Evolutionary conservation across 768 basidiomycete species (phyloP).

Genomic region (Stropharia rugosoannulata): DNA sequence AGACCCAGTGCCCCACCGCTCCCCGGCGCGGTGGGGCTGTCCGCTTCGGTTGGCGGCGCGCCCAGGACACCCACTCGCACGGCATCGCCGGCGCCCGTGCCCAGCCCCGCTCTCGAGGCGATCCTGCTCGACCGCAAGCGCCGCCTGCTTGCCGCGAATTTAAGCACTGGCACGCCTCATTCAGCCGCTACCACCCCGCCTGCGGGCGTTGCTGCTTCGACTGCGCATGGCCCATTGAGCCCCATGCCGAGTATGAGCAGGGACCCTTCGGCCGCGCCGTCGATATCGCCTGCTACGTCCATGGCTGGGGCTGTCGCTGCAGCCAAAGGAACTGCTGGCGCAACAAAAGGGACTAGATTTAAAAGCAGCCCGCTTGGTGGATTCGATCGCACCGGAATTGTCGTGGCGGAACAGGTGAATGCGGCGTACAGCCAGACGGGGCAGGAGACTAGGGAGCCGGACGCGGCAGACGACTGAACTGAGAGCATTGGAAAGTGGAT

Average conservation of each 20-base stretch:
- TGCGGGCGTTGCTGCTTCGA: not conserved
- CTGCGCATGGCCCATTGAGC: not conserved
- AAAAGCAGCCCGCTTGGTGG: constrained; percentile 70
- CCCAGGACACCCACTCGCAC: constrained; percentile 21
- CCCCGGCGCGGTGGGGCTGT: not conserved
- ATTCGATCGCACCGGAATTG: constrained; percentile 38
- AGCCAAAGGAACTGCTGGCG: constrained; percentile 5
- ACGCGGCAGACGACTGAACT: too few species aligned
- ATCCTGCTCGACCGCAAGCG: constrained; percentile 67
- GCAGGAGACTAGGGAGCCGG: constrained; percentile 12
- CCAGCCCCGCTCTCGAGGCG: constrained; percentile 55
- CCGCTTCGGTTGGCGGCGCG: not conserved
- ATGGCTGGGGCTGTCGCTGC: not conserved
- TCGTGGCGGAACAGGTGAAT: constrained; percentile 51
- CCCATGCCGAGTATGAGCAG: not conserved
- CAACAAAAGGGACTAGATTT: constrained; percentile 56
- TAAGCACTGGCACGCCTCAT: constrained; percentile 10
- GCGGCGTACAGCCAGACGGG: constrained; percentile 25
- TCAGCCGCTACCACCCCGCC: not conserved
- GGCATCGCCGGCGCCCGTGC: constrained; percentile 45
- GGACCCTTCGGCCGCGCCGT: not conserved
- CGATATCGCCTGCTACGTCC: not conserved
- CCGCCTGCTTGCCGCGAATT: constrained; percentile 27
- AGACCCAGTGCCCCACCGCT: not conserved
- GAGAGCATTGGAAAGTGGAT: constrained; percentile 5